A percentile compares a stretch with the other conserved stretches of the same genome.
These are phyloP conservation scores for Lactarius hatsudake DNA, from an alignment of 768 basidiomycete species.

Conservation along the genomic window DNA sequence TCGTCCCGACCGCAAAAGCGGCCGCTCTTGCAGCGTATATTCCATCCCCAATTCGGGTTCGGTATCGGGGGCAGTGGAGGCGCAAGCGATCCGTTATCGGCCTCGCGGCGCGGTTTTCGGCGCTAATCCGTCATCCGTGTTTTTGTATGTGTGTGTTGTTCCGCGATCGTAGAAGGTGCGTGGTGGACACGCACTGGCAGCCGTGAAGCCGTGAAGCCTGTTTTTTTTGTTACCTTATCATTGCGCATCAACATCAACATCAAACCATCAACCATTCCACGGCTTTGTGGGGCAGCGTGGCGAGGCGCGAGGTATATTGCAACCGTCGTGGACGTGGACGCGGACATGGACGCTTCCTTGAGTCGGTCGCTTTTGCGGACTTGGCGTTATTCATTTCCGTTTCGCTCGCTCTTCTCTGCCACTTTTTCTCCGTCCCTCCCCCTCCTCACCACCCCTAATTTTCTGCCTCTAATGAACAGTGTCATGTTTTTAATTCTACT, in stretches of 20 bases:
- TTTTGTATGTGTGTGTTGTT: neutral
- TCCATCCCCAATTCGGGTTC: slow-evolving; percentile 23
- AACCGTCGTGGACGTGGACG: slow-evolving; percentile 8
- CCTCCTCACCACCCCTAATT: neutral
- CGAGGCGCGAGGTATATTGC: neutral
- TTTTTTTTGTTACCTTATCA: slow-evolving; percentile 16
- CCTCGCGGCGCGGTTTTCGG: slow-evolving; percentile 11
- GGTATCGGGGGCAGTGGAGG: neutral
- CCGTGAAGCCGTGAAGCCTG: neutral
- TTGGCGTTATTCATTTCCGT: slow-evolving; percentile 22
- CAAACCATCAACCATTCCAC: neutral
- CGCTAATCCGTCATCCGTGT: neutral
- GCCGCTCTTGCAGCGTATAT: slow-evolving; percentile 25
- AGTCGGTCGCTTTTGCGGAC: slow-evolving; percentile 3
- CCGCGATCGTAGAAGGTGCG: slow-evolving; percentile 6
- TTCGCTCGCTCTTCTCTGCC: neutral
- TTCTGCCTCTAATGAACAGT: slow-evolving; percentile 6
- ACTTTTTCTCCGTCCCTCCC: neutral
- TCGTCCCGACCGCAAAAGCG: slow-evolving; percentile 21
- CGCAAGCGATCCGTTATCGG: neutral
- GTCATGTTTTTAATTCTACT: slow-evolving; percentile 6
- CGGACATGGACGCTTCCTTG: slow-evolving; percentile 4
- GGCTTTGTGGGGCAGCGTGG: neutral
- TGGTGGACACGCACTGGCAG: neutral
- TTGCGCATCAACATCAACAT: neutral